Base-by-base conservation (phyloP, 495 filamentous ascomycete genomes). In the Aspergillus sparsus region DNA sequence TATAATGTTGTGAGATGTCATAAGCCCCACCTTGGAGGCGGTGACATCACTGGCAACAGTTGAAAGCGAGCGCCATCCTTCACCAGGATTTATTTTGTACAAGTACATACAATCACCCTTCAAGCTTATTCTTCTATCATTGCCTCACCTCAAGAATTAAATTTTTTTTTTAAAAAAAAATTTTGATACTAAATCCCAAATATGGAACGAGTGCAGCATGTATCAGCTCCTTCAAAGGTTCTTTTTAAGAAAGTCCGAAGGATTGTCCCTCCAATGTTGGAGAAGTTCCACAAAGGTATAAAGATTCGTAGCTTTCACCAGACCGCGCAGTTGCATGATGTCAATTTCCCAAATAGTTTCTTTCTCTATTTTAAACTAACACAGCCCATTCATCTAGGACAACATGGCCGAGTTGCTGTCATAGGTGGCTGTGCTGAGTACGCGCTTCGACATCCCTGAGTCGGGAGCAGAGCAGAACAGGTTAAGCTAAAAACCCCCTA, bases 221-320 rank as follows among this genome's bases (percentile, higher is more conserved):
- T 86, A 44, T 76, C 81, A 34, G 68, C 73, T 53, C 74, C 83
- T 3, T 87, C 86, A n/a, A 87, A 87, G 72, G 87, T 90, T 57
- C 77, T 96, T 34, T 80, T 98, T 21, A 70, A 77, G 52, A 92
- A 90, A 71, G 92, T 93, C 69, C 88, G 89, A 79, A 91, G 89
- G 73, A 89, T 98, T 73, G 83, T 98, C 49, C 94, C 94, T 44
- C 94, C 94, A 8, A 89, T 98, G 88, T 83, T 98, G 10, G 92
- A 94, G 68, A 92, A 85, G 62, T 97, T 98, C 69, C 94, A 98
- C 72, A 98, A 98, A 87, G 94, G 93, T 92, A 56, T 9, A 39
- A 8, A 49, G 21, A 5, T 16, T 56, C 18, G 31, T 13, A 32
- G 31, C 9, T 5, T 41, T 8, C 44, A 15, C 15, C 44, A 18